phyloP scores from a whole-genome alignment of 352 stramenopile species.

The Phytophthora aleatoria region DNA sequence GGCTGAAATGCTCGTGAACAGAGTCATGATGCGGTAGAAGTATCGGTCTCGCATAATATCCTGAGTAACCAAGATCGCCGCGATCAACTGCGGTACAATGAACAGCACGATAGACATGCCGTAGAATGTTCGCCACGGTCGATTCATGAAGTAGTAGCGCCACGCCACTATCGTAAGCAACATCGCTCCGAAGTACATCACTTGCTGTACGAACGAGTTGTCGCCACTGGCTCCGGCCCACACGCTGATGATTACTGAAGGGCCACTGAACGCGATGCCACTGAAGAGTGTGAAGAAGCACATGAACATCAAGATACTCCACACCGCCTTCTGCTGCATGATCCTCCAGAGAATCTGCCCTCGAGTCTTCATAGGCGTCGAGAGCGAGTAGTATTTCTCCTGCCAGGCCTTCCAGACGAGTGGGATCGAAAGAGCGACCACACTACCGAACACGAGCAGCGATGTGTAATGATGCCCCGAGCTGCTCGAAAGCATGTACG shows the following conservation, averaged over 20 bases:
- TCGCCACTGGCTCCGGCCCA: slow-evolving; percentile 36
- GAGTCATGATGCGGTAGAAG: slow-evolving; percentile 36
- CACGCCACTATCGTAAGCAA: slow-evolving; percentile 31
- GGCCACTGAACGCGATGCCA: slow-evolving; percentile 38
- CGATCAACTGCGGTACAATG: slow-evolving; percentile 36
- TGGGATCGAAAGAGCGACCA: slow-evolving; percentile 41
- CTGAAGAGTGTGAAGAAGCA: slow-evolving; percentile 52
- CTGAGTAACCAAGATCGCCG: slow-evolving; percentile 28
- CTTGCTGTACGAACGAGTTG: slow-evolving; percentile 27
- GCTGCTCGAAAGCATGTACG: slow-evolving; percentile 17
- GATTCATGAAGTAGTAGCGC: slow-evolving; percentile 52
- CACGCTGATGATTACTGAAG: slow-evolving; percentile 20
- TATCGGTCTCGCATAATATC: slow-evolving; percentile 32
- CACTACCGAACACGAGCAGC: slow-evolving; percentile 35
- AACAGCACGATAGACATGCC: slow-evolving; percentile 26
- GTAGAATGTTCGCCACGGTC: slow-evolving; percentile 44
- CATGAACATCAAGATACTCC: slow-evolving; percentile 49
- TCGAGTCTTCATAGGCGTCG: slow-evolving; percentile 43
- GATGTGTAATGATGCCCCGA: slow-evolving; percentile 20
- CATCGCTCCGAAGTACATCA: slow-evolving; percentile 23
- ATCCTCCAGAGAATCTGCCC: slow-evolving; percentile 53
- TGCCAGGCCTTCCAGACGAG: slow-evolving; percentile 45
- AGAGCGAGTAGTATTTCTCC: slow-evolving; percentile 50
- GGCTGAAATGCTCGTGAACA: slow-evolving; percentile 25
- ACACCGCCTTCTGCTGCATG: slow-evolving; percentile 61